These are phyloP conservation scores for Brachypodium distachyon DNA, from an alignment of 202 grass and related monocot species.

Conservation along the genomic window DNA sequence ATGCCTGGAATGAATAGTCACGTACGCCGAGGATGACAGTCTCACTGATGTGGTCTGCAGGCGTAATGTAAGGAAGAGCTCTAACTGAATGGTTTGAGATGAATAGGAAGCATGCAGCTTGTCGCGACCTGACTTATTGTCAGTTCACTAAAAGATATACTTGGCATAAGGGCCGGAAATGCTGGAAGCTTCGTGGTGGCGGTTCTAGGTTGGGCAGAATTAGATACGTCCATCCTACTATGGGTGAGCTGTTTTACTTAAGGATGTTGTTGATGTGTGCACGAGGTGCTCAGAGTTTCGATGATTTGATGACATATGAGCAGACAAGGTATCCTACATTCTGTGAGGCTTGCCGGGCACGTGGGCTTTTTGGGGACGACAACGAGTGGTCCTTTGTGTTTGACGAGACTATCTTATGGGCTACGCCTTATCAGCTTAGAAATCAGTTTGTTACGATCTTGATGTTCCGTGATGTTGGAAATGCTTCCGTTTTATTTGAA, in stretches of 20 bases:
- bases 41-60: not conserved
- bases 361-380: not conserved
- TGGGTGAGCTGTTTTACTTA: not conserved
- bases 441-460: not conserved
- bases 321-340: rapidly evolving
- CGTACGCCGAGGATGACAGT: not conserved
- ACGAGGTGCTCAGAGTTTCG: not conserved
- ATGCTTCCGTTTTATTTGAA: not conserved
- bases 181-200: too few relatives aligned
- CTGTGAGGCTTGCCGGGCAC: not conserved
- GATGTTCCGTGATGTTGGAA: not conserved
- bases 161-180: too few relatives aligned
- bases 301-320: not conserved
- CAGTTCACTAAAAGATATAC: not conserved
- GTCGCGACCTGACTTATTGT: not conserved
- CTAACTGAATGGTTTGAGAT: not conserved
- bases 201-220: too few relatives aligned
- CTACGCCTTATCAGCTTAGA: not conserved
- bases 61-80: rapidly evolving
- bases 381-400: not conserved
- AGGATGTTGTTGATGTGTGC: not conserved
- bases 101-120: not conserved
- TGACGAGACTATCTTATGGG: not conserved
- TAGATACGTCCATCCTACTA: not conserved
- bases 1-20: not conserved